These are phyloP conservation scores for Glycine tomentella DNA, from an alignment of 306 rosid genomes.

Conservation along the genomic window DNA sequence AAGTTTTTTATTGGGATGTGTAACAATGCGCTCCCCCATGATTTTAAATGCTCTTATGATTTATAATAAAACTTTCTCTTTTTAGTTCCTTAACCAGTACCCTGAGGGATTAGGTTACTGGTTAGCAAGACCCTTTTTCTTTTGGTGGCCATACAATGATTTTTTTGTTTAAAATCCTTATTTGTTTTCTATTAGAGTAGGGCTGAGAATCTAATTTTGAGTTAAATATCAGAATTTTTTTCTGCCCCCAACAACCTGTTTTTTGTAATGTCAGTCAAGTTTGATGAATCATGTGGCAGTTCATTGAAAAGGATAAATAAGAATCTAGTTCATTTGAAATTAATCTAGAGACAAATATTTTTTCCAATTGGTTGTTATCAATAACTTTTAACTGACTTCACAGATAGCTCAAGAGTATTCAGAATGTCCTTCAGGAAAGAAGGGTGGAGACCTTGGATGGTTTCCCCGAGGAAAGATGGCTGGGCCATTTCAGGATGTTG, in stretches of 20 bases:
- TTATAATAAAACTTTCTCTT: too few species aligned
- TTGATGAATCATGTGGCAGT: conserved; percentile 6
- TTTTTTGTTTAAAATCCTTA: not conserved
- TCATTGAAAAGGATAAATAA: conserved; percentile 31
- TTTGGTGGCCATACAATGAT: conserved; percentile 10
- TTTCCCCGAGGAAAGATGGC: conserved; percentile 99
- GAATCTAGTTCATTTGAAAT: not conserved
- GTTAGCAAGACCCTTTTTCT: not conserved
- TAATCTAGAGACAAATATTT: not conserved
- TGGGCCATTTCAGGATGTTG: conserved; percentile 97
- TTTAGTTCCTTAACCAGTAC: too few species aligned
- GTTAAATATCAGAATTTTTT: not conserved
- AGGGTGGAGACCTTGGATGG: conserved; percentile 99
- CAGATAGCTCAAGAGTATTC: conserved; percentile 93
- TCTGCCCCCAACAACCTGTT: not conserved
- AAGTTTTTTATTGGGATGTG: too few species aligned
- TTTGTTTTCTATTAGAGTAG: not conserved
- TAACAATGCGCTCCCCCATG: too few species aligned
- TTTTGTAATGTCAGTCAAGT: conserved; percentile 3
- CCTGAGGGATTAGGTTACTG: too few species aligned
- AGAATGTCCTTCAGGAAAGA: conserved; percentile 98
- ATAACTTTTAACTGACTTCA: conserved; percentile 24
- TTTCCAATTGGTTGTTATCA: conserved; percentile 19
- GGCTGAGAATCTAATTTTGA: conserved; percentile 17
- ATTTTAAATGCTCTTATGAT: too few species aligned